Evolutionary conservation across 768 basidiomycete genomes (phyloP).

Genomic region (Podaxis pistillaris): DNA sequence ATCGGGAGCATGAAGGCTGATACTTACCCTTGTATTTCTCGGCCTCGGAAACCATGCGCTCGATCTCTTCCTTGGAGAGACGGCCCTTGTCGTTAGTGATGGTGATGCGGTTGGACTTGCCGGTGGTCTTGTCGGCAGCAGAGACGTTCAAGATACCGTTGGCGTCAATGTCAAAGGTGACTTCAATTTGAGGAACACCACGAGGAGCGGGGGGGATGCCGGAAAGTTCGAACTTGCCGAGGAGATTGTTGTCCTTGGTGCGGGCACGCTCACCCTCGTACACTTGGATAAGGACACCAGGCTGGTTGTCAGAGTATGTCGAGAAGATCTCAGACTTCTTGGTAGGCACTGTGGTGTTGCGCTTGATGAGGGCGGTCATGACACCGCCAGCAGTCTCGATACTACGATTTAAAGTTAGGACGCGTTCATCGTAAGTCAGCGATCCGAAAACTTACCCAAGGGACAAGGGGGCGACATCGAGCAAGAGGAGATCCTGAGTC

Average conservation of each 20-base stretch:
- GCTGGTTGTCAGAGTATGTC: constrained; percentile 98
- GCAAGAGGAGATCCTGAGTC: constrained; percentile 93
- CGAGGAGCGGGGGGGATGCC: constrained; percentile 96
- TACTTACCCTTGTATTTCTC: constrained; percentile 83
- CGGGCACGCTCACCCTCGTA: constrained; percentile 98
- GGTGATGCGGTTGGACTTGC: constrained; percentile 92
- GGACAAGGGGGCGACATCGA: constrained; percentile 90
- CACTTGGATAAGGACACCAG: constrained; percentile 97
- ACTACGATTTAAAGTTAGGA: constrained; percentile 34
- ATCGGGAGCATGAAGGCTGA: not conserved
- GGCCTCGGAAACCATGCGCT: constrained; percentile 94
- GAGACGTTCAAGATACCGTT: constrained; percentile 97
- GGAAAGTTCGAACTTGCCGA: constrained; percentile 97
- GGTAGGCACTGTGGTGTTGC: constrained; percentile 97
- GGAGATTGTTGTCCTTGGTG: constrained; percentile 97
- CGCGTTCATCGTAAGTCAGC: constrained; percentile 22
- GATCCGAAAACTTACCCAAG: constrained; percentile 44
- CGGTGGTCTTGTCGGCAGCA: constrained; percentile 94
- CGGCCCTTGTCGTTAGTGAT: constrained; percentile 98
- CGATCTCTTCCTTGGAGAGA: constrained; percentile 96
- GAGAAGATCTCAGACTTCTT: constrained; percentile 99
- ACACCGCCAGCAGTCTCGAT: constrained; percentile 99
- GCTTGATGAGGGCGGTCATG: constrained; percentile 98
- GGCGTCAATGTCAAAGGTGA: constrained; percentile 97
- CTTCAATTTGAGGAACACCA: constrained; percentile 97